Percentiles rank a stretch among this genome's conserved stretches.
Conservation (phyloP, 2,329 filamentous ascomycete genomes). For the Apiospora saccharicola region DNA sequence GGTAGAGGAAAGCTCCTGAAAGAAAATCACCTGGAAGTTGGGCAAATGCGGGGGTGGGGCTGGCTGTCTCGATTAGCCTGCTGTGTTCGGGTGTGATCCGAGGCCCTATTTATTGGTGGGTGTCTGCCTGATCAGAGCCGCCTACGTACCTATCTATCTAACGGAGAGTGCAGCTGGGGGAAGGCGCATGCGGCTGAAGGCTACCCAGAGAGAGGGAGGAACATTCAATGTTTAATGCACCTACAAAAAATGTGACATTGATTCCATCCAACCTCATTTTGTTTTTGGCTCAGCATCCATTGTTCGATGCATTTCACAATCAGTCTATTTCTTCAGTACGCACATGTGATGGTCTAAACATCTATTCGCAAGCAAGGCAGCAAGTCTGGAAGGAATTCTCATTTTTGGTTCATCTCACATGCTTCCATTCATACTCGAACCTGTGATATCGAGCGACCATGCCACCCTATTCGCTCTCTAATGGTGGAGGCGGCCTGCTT, state of each 20-base stretch:
- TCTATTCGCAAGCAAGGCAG: too few relatives aligned
- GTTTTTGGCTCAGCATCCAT: too few relatives aligned
- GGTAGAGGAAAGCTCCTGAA: too few relatives aligned
- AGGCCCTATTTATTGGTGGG: not conserved
- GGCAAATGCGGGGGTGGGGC: constrained; percentile 4
- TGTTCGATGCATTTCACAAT: too few relatives aligned
- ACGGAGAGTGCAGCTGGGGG: not conserved
- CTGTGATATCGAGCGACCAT: not conserved
- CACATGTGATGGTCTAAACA: too few relatives aligned
- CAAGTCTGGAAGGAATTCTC: not conserved
- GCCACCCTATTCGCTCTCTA: not conserved
- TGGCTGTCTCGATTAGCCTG: not conserved
- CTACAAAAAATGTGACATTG: not conserved
- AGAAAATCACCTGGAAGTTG: not conserved
- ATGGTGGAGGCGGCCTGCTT: not conserved
- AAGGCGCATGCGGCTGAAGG: not conserved
- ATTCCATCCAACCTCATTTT: too few relatives aligned
- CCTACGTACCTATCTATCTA: not conserved
- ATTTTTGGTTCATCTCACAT: not conserved
- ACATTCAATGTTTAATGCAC: too few relatives aligned
- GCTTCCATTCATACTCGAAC: not conserved
- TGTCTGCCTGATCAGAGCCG: not conserved
- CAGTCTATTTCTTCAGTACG: too few relatives aligned
- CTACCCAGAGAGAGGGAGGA: not conserved
- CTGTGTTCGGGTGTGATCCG: not conserved